These are phyloP conservation scores for Talaromyces sp. DNA, from an alignment of 2,329 filamentous ascomycete genomes.

Conservation along the genomic window DNA sequence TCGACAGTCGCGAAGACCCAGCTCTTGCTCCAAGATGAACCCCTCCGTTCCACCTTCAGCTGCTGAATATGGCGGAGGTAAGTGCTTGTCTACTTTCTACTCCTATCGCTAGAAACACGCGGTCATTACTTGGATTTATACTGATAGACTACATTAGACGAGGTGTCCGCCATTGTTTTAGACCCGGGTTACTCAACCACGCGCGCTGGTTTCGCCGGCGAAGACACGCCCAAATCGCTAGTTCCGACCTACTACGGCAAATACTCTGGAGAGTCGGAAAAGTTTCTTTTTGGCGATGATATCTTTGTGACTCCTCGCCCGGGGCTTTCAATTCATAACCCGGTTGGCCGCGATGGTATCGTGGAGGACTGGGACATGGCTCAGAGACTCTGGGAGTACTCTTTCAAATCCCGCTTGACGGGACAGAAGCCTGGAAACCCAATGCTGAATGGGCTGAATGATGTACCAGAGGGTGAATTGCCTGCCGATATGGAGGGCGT, in stretches of 20 bases:
- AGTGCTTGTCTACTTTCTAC: slow-evolving; percentile 16
- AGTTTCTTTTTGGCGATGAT: slow-evolving; percentile 80
- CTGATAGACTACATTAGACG: slow-evolving; percentile 56
- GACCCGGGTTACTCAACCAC: slow-evolving; percentile 89
- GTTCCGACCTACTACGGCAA: slow-evolving; percentile 85
- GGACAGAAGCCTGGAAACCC: slow-evolving; percentile 67
- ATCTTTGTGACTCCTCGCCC: slow-evolving; percentile 72
- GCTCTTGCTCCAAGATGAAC: slow-evolving; percentile 29
- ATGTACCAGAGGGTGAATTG: slow-evolving; percentile 54
- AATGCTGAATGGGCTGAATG: slow-evolving; percentile 73
- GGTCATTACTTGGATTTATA: neutral
- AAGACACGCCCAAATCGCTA: slow-evolving; percentile 93
- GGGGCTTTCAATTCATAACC: slow-evolving; percentile 81
- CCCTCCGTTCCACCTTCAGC: slow-evolving; percentile 41
- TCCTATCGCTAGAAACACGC: neutral
- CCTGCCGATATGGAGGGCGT: slow-evolving; percentile 59
- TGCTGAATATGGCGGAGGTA: slow-evolving; percentile 48
- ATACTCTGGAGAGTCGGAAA: slow-evolving; percentile 50
- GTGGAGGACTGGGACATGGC: slow-evolving; percentile 97
- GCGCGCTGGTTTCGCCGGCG: slow-evolving; percentile 93
- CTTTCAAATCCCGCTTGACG: slow-evolving; percentile 83
- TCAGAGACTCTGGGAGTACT: slow-evolving; percentile 84
- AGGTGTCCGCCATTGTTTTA: slow-evolving; percentile 94
- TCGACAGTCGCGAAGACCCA: neutral
- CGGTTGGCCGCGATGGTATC: slow-evolving; percentile 81